Base-by-base conservation (phyloP, 2,329 filamentous ascomycete species). In the Akanthomyces dipterigenus region DNA sequence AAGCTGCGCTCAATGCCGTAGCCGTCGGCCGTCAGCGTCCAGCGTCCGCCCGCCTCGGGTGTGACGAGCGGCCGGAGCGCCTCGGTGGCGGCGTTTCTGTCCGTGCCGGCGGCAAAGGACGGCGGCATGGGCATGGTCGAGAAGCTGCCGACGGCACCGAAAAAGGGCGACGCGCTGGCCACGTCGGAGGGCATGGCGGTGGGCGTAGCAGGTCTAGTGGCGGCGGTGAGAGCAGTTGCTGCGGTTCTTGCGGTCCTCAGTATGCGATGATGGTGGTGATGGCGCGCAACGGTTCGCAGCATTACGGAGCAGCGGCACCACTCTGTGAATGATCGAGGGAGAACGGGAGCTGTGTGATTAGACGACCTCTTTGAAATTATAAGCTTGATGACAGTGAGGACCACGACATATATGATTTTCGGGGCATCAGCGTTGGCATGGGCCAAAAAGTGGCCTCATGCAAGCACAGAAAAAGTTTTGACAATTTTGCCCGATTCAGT, bases 1-100 rank as follows among this genome's bases (percentile, higher is more conserved):
- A 88, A 87, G 60, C 74, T 77, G 57, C 85, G 77, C 72, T 88
- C 83, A 1, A 88, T 66, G 0, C 82, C 85, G 59, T 79, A 76
- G 11, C 83, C 83, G 49, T 76, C 74, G 1, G 75, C 68, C 2
- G 78, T 74, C 38, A 88, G 68, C 3, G 71, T 67, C 86, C 86
- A 88, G 55, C 74, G 76, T 60, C 71, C 63, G 62, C 70, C 69
- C 70, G 26, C 45, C 36, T 72, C 60, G 72, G 76, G 62, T 66
- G 67, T 68, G 61, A 83, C 71, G 43, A 83, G 73, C 26, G 73
- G 67, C 34, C 74, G 70, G 38, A 78, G 68, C 20, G 73, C 70
- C 18, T 72, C 60, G 2, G 70, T 67, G 51, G 79, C 65, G 22
- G 69, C 68, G 3, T 70, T 63, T 62, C 74, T 72, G 64, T 84